Evolutionary conservation across 1,284 basidiomycete species (phyloP).

Genomic region (Coniferiporia sulphurascens): DNA sequence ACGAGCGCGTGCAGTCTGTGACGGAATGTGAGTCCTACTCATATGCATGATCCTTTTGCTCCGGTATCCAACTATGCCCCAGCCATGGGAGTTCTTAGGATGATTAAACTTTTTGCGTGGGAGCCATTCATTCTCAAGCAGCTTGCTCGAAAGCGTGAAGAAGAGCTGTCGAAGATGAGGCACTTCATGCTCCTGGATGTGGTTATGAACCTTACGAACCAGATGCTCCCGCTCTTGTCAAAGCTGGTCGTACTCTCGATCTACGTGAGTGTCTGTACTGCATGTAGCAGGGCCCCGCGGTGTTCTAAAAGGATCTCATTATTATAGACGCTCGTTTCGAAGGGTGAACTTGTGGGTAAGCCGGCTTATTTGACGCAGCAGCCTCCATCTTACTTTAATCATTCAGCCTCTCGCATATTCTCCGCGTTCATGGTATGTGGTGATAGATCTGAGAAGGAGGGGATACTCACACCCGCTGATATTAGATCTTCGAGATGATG

Average conservation of each 20-base stretch:
- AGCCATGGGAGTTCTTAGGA: slow-evolving; percentile 36
- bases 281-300: too few species aligned
- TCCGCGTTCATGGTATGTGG: slow-evolving; percentile 21
- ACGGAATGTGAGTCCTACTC: slow-evolving; percentile 36
- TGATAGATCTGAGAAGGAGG: slow-evolving; percentile 11
- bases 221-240: slow-evolving; percentile 33
- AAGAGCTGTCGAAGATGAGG: slow-evolving; percentile 28
- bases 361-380: too few species aligned
- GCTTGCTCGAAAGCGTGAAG: slow-evolving; percentile 35
- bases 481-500: slow-evolving; percentile 41
- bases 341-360: slow-evolving; percentile 33
- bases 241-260: slow-evolving; percentile 41
- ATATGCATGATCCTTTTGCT: not conserved
- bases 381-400: not conserved
- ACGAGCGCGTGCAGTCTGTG: slow-evolving; percentile 45
- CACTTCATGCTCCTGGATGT: too few species aligned
- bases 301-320: not conserved
- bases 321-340: slow-evolving; percentile 34
- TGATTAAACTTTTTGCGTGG: too few species aligned
- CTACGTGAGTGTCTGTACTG: slow-evolving; percentile 25
- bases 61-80: not conserved
- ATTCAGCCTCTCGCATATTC: too few species aligned
- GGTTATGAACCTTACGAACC: slow-evolving; percentile 7
- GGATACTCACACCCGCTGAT: not conserved
- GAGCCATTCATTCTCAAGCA: slow-evolving; percentile 33